These are phyloP conservation scores for Cardiospermum halicacabum DNA, from an alignment of 345 rosid genomes.

Conservation along the genomic window DNA sequence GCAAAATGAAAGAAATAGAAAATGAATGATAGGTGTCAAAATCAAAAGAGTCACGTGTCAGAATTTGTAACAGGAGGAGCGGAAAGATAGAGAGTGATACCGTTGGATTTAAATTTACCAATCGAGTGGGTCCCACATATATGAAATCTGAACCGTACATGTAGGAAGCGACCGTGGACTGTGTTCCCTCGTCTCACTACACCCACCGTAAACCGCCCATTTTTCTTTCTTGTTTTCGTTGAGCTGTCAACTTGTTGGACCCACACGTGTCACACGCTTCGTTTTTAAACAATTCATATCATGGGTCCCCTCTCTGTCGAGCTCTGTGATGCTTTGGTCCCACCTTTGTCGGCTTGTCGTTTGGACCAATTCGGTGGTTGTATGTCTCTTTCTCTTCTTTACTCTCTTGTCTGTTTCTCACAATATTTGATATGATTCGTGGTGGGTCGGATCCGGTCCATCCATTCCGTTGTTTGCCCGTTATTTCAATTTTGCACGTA, in stretches of 20 bases:
- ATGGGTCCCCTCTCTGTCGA: constrained; percentile 23
- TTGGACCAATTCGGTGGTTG: constrained; percentile 18
- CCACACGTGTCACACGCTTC: constrained; percentile 4
- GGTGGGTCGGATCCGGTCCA: no score
- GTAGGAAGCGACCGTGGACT: not conserved
- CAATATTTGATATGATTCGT: no score
- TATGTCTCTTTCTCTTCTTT: not conserved
- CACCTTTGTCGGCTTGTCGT: constrained; percentile 45
- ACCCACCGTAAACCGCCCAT: constrained; percentile 3
- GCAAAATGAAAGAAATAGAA: not conserved
- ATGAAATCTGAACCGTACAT: not conserved
- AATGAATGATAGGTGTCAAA: not conserved
- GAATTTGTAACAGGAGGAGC: constrained; percentile 5
- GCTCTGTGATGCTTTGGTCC: constrained; percentile 20
- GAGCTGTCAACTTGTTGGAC: constrained; percentile 10
- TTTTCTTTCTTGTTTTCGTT: not conserved
- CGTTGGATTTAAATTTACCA: not conserved
- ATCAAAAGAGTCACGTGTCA: constrained; percentile 17
- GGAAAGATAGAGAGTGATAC: constrained; percentile 8
- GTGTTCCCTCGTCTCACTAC: constrained; percentile 15
- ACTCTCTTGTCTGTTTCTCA: no score
- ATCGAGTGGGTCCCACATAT: not conserved
- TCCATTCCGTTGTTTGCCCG: no score
- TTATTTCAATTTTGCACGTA: no score
- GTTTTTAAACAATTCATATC: not conserved